phyloP scores from a whole-genome alignment of 1,284 basidiomycete species.

The Ustilago cynodontis region DNA sequence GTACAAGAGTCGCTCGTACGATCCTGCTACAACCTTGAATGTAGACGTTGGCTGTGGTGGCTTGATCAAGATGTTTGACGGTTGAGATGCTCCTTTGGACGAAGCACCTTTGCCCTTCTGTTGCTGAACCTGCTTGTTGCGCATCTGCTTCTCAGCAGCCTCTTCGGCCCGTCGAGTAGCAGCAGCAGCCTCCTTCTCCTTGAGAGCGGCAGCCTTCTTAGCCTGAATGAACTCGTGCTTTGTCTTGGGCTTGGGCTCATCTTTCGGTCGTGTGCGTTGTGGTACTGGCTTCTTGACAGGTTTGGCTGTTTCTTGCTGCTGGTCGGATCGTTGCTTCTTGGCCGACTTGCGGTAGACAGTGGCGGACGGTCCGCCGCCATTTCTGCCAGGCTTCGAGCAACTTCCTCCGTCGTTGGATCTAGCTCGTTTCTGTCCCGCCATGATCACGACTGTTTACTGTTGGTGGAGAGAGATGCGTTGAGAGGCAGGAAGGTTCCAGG shows the following conservation, averaged over 20 bases:
- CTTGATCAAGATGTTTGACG: constrained; percentile 40
- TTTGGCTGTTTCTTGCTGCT: constrained; percentile 25
- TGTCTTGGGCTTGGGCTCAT: constrained; percentile 56
- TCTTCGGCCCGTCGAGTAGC: constrained; percentile 35
- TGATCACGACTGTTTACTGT: neutral
- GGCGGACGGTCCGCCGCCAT: constrained; percentile 24
- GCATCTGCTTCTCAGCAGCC: constrained; percentile 25
- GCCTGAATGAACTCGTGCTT: constrained; percentile 61
- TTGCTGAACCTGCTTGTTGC: constrained; percentile 30
- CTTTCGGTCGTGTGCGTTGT: constrained; percentile 40
- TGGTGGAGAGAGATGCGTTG: neutral
- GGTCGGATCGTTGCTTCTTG: constrained; percentile 52
- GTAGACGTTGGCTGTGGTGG: constrained; percentile 38
- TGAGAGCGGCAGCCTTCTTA: constrained; percentile 48
- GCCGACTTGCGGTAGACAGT: constrained; percentile 58
- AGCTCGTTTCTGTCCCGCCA: constrained; percentile 39
- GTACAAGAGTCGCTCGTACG: constrained; percentile 95
- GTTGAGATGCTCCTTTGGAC: constrained; percentile 5
- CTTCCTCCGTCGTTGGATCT: constrained; percentile 15
- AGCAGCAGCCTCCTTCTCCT: constrained; percentile 34
- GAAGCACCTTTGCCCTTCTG: constrained; percentile 31
- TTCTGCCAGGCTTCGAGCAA: constrained; percentile 6
- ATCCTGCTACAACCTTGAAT: constrained; percentile 89
- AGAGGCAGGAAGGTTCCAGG: neutral
- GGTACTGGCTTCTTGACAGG: constrained; percentile 39